phyloP scores from a whole-genome alignment of 495 filamentous ascomycete genomes.

The Pseudomonodictys pantanalensis region DNA sequence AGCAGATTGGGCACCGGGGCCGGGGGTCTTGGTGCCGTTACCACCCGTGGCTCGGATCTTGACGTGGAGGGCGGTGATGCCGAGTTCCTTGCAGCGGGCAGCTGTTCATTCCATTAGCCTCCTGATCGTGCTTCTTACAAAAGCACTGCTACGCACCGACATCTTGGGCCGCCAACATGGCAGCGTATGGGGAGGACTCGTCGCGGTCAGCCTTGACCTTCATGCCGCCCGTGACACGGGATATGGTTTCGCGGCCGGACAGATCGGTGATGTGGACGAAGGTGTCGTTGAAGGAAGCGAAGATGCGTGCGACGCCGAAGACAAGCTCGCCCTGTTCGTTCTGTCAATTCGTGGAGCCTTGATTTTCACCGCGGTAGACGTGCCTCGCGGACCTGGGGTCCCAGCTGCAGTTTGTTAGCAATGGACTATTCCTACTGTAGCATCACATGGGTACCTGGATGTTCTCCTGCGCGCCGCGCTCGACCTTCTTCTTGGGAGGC shows the following conservation, averaged over 20 bases:
- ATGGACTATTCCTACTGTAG: neutral
- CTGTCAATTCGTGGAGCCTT: conserved; percentile 2
- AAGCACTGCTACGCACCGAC: conserved; percentile 61
- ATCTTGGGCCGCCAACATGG: conserved; percentile 98
- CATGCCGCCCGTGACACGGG: conserved; percentile 99
- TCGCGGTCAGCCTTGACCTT: conserved; percentile 99
- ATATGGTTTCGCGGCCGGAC: conserved; percentile 96
- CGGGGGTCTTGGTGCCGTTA: conserved; percentile 99
- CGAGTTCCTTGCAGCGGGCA: conserved; percentile 96
- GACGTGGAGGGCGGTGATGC: conserved; percentile 98
- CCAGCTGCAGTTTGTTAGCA: conserved; percentile 52
- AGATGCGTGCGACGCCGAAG: conserved; percentile 98
- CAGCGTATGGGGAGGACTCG: conserved; percentile 98
- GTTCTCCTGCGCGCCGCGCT: conserved; percentile 82
- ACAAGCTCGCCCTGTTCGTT: conserved; percentile 78
- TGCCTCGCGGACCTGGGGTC: conserved; percentile 91
- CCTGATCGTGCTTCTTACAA: conserved; percentile 43
- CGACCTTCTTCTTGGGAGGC: conserved; percentile 75
- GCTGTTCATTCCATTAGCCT: conserved; percentile 94
- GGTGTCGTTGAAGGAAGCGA: conserved; percentile 98
- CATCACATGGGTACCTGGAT: conserved; percentile 55
- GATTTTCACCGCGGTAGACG: conserved; percentile 31
- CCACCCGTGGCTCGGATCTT: conserved; percentile 99
- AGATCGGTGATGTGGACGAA: conserved; percentile 99
- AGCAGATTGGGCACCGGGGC: conserved; percentile 96